Conservation (phyloP, 495 filamentous ascomycete genomes). For the Rostrohypoxylon terebratum region DNA sequence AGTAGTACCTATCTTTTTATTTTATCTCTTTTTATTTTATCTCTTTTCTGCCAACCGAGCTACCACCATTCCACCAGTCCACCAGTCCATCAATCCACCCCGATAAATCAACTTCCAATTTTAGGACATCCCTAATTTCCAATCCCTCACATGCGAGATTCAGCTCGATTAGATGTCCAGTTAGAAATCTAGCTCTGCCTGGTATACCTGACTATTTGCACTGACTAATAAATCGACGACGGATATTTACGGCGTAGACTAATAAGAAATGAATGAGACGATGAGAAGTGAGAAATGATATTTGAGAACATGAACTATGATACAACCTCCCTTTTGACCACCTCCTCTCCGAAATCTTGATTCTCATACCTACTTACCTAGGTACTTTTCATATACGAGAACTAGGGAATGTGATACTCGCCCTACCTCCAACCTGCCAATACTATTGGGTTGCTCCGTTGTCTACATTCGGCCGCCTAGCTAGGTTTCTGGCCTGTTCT, state of each 20-base stretch:
- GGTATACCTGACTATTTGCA: neutral
- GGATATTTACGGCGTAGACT: neutral
- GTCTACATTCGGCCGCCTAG: conserved; percentile 35
- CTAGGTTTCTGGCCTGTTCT: conserved; percentile 8
- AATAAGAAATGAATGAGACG: neutral
- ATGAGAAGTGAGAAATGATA: neutral
- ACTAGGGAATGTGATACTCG: conserved; percentile 10
- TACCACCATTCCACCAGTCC: neutral
- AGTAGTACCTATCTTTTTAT: neutral
- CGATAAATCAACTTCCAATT: conserved; percentile 36
- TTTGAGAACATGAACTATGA: conserved; percentile 1
- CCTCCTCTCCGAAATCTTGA: conserved; percentile 5
- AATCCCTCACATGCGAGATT: conserved; percentile 20
- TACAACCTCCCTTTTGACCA: conserved; percentile 24
- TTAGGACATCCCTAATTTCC: conserved; percentile 23
- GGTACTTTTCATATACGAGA: neutral
- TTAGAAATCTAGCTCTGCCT: neutral
- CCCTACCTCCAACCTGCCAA: conserved; percentile 23
- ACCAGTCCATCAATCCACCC: neutral
- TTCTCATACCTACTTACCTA: neutral
- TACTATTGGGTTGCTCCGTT: conserved; percentile 29
- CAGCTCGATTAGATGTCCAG: conserved; percentile 3
- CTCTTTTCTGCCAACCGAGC: conserved; percentile 14
- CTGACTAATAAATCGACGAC: neutral
- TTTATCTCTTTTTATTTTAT: neutral